Conservation (phyloP, 1,284 basidiomycete species). For the Rhodotorula mucilaginosa region DNA sequence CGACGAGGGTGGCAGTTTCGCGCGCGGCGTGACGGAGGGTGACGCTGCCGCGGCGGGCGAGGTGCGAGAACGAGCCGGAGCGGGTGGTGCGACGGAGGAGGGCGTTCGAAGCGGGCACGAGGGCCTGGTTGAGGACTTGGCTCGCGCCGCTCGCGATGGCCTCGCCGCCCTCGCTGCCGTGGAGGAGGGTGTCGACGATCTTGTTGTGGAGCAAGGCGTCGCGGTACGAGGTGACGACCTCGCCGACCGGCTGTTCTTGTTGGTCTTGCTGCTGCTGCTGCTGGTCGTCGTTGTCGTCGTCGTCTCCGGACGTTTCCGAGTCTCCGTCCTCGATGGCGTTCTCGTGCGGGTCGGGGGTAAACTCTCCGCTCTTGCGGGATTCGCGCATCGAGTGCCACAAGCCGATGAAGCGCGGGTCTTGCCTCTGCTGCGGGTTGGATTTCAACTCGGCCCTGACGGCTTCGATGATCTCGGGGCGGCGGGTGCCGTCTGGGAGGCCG, state of each 20-base stretch:
- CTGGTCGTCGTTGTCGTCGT: not conserved
- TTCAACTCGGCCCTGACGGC: constrained; percentile 16
- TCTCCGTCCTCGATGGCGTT: constrained; percentile 6
- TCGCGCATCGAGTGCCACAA: constrained; percentile 31
- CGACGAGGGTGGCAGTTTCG: constrained; percentile 9
- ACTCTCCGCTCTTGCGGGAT: constrained; percentile 1
- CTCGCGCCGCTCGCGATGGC: not conserved
- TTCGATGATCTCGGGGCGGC: constrained; percentile 20
- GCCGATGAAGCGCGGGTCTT: constrained; percentile 15
- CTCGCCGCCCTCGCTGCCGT: not conserved
- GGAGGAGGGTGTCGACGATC: constrained; percentile 26
- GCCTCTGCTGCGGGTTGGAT: not conserved
- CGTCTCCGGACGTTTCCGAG: not conserved
- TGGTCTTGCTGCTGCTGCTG: not conserved
- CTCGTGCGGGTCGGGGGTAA: constrained; percentile 6
- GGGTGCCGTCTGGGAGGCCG: not conserved
- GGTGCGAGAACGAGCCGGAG: not conserved
- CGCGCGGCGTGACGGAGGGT: constrained; percentile 18
- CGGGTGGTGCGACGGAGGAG: not conserved
- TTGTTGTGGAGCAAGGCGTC: constrained; percentile 20
- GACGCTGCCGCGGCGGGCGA: constrained; percentile 5
- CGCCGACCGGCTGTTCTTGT: not conserved
- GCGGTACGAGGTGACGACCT: constrained; percentile 3
- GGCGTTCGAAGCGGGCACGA: constrained; percentile 10
- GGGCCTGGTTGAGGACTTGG: constrained; percentile 6